These are phyloP conservation scores for Malassezia restricta DNA, from an alignment of 1,284 basidiomycete species.

Conservation along the genomic window DNA sequence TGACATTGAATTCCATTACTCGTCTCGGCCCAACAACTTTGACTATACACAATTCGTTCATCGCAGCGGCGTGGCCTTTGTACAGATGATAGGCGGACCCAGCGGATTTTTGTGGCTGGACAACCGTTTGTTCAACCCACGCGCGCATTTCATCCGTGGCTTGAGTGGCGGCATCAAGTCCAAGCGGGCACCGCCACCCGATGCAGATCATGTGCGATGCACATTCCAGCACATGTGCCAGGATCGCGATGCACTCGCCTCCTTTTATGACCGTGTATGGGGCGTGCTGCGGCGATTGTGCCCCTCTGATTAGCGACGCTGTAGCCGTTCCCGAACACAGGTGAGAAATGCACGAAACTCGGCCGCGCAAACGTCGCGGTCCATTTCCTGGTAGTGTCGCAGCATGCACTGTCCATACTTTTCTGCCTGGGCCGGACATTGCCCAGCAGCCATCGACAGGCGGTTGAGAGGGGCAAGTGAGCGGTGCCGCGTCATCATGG, in stretches of 20 bases:
- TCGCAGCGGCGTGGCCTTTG: constrained; percentile 37
- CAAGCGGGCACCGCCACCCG: constrained; percentile 15
- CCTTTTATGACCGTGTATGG: constrained; percentile 27
- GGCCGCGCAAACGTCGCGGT: constrained; percentile 60
- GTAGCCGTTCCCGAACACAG: constrained; percentile 60
- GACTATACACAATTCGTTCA: constrained; percentile 44
- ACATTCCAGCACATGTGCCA: constrained; percentile 31
- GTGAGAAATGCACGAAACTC: constrained; percentile 63
- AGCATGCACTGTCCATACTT: constrained; percentile 67
- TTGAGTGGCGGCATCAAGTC: neutral
- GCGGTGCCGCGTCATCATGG: neutral
- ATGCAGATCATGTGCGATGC: constrained; percentile 25
- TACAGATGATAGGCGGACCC: constrained; percentile 36
- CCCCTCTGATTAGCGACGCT: constrained; percentile 16
- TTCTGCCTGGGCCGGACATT: constrained; percentile 51
- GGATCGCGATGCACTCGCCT: constrained; percentile 21
- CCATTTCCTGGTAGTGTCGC: constrained; percentile 60
- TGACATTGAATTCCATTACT: constrained; percentile 33
- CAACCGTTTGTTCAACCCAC: constrained; percentile 35
- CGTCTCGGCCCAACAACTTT: constrained; percentile 37
- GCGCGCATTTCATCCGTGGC: constrained; percentile 11
- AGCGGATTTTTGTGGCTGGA: constrained; percentile 44
- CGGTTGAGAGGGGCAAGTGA: neutral
- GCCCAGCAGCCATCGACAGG: neutral
- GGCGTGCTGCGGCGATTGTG: neutral